phyloP scores from a whole-genome alignment of 2,329 filamentous ascomycete genomes.

The Colletotrichum camelliae region DNA sequence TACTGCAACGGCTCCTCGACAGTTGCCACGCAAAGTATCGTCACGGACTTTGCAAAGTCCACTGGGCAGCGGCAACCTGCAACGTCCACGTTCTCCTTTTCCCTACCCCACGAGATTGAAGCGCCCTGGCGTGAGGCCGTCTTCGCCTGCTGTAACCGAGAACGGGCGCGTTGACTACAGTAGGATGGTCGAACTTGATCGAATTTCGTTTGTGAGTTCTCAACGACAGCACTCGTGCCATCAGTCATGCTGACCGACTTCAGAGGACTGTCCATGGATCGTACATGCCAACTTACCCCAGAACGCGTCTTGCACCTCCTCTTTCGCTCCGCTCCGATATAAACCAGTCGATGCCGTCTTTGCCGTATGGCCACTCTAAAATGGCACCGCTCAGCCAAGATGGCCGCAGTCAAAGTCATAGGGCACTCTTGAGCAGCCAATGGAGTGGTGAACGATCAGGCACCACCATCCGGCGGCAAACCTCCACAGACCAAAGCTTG shows the following conservation, averaged over 20 bases:
- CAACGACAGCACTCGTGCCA: not conserved
- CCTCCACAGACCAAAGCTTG: conserved; percentile 40
- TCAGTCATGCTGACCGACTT: not conserved
- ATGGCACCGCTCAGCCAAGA: conserved; percentile 13
- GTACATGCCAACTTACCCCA: conserved; percentile 42
- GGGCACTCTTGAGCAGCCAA: conserved; percentile 9
- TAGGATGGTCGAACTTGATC: conserved; percentile 56
- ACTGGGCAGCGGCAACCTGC: conserved; percentile 44
- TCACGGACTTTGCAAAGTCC: conserved; percentile 54
- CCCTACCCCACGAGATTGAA: conserved; percentile 63
- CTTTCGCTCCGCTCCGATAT: conserved; percentile 43
- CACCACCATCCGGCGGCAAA: conserved; percentile 34
- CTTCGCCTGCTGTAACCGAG: conserved; percentile 55
- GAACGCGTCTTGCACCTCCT: conserved; percentile 40
- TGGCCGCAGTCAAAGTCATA: conserved; percentile 26
- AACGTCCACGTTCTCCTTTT: conserved; percentile 63
- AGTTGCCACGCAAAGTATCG: conserved; percentile 52
- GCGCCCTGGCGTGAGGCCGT: conserved; percentile 55
- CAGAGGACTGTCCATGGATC: conserved; percentile 52
- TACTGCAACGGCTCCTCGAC: conserved; percentile 54
- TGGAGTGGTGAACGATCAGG: conserved; percentile 29
- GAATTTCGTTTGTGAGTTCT: conserved; percentile 49
- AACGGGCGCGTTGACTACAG: conserved; percentile 54
- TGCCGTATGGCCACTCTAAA: conserved; percentile 29
- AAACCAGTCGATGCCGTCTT: conserved; percentile 45